Conservation (phyloP, 2,329 filamentous ascomycete genomes). For the Aspergillus glaucus region DNA sequence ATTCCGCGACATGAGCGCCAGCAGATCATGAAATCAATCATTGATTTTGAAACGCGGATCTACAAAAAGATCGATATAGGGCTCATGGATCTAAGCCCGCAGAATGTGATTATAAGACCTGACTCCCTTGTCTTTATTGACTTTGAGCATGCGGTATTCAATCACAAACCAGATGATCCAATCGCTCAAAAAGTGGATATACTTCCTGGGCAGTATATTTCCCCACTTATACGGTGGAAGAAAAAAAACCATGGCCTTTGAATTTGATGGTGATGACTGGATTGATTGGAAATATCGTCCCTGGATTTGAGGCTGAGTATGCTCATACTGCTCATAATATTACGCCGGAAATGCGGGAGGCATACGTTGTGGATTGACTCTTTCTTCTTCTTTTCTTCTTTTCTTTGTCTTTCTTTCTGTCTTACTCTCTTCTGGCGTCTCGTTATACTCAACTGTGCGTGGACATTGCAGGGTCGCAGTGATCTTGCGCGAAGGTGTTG, state of each 20-base stretch:
- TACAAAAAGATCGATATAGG: not conserved
- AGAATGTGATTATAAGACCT: not conserved
- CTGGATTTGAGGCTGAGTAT: not conserved
- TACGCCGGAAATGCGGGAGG: not conserved
- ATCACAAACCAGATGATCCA: not conserved
- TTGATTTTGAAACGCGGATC: not conserved
- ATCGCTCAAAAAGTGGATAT: too few species aligned
- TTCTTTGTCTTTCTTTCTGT: too few species aligned
- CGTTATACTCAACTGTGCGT: too few species aligned
- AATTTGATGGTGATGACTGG: too few species aligned
- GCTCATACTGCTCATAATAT: not conserved
- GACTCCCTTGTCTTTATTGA: not conserved
- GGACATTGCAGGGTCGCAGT: too few species aligned
- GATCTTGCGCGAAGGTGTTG: too few species aligned
- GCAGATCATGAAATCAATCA: not conserved
- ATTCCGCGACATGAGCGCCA: not conserved
- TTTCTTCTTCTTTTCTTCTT: too few species aligned
- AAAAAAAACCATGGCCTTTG: too few species aligned
- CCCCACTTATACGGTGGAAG: not conserved
- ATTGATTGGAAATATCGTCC: not conserved
- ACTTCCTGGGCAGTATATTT: too few species aligned
- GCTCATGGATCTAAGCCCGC: not conserved
- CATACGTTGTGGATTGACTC: not conserved
- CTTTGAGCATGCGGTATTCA: not conserved
- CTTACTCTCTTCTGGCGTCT: too few species aligned